Evolutionary conservation across 495 filamentous ascomycete genomes (phyloP).

Genomic region (Penicillium atrosanguineum): DNA sequence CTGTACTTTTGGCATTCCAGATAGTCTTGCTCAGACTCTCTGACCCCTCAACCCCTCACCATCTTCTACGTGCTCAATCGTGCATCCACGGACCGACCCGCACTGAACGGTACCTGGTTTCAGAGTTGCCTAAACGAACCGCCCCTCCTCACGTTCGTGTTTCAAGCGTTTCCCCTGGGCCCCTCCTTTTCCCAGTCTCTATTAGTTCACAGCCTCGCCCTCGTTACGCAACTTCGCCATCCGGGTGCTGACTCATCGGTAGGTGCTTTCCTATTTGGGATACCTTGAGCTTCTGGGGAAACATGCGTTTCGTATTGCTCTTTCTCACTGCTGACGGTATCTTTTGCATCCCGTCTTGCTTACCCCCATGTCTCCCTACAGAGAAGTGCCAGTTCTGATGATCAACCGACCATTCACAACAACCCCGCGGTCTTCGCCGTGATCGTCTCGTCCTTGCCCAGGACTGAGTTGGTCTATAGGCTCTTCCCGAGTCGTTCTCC

Average conservation of each 20-base stretch:
- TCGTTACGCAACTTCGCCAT: neutral
- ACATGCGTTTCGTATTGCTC: neutral
- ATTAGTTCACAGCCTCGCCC: neutral
- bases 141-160: neutral
- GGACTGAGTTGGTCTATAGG: slow-evolving; percentile 30
- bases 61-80: neutral
- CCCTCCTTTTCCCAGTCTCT: neutral
- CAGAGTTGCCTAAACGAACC: neutral
- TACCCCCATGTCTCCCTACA: slow-evolving; percentile 40
- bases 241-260: slow-evolving; percentile 9
- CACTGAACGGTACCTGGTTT: neutral
- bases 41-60: neutral
- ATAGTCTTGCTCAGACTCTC: neutral
- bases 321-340: neutral
- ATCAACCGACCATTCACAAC: slow-evolving; percentile 34
- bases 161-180: neutral
- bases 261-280: slow-evolving; percentile 27
- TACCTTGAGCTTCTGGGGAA: neutral
- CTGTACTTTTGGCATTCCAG: too few relatives aligned
- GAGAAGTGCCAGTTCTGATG: slow-evolving; percentile 40
- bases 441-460: slow-evolving; percentile 7
- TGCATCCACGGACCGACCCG: neutral
- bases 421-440: slow-evolving; percentile 31
- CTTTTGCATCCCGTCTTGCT: slow-evolving; percentile 33
- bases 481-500: slow-evolving; percentile 35